A percentile compares a stretch with the other conserved stretches of the same genome.
Conservation (phyloP, 306 rosid species). For the Cicer judaicum region DNA sequence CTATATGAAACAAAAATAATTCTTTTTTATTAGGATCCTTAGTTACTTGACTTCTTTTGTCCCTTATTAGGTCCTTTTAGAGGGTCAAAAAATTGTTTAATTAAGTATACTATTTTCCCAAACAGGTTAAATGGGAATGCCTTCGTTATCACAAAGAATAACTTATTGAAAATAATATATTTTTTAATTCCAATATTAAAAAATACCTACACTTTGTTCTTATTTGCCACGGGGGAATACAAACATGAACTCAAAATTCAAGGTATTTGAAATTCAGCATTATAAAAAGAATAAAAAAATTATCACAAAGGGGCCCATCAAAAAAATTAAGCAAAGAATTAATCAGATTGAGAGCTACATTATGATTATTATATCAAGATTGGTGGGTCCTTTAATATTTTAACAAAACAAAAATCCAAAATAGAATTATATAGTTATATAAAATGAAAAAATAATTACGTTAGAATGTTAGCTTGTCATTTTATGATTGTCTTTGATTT, state of each 20-base stretch:
- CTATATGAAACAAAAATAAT: too few relatives aligned
- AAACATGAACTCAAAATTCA: constrained; percentile 35
- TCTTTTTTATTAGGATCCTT: too few relatives aligned
- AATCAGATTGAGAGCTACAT: constrained; percentile 47
- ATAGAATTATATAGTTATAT: constrained; percentile 37
- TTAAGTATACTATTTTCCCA: constrained; percentile 7
- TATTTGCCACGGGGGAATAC: constrained; percentile 35
- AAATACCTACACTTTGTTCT: constrained; percentile 34
- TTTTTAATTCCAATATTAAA: constrained; percentile 7
- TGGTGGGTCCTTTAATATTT: constrained; percentile 36
- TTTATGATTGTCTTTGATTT: constrained; percentile 53
- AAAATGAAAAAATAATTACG: constrained; percentile 46
- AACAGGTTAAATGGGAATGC: constrained; percentile 36
- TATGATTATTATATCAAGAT: constrained; percentile 42
- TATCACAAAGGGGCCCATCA: constrained; percentile 39
- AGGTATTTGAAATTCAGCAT: constrained; percentile 33
- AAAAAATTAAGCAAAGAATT: constrained; percentile 42
- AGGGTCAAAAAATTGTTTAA: constrained; percentile 46
- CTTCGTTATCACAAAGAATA: constrained; percentile 23
- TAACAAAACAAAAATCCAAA: constrained; percentile 50
- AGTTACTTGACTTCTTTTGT: neutral
- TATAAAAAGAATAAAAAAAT: constrained; percentile 15
- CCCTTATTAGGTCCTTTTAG: neutral
- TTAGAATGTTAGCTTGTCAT: constrained; percentile 72
- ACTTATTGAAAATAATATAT: constrained; percentile 8